Conservation (phyloP, 2,329 filamentous ascomycete genomes). For the Rhynchosporium agropyri region DNA sequence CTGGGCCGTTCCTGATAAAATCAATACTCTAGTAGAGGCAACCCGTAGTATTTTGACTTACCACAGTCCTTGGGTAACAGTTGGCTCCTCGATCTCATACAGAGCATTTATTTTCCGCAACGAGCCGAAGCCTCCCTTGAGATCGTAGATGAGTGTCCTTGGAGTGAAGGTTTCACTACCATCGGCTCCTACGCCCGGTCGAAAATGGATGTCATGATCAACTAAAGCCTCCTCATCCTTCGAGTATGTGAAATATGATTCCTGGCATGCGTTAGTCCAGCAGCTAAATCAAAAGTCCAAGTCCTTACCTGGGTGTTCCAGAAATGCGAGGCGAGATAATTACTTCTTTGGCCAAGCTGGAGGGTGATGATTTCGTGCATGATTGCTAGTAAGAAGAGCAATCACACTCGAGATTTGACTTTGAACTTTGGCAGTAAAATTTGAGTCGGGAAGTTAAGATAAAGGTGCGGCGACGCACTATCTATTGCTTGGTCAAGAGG, state of each 20-base stretch:
- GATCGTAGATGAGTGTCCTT: slow-evolving; percentile 88
- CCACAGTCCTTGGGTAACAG: slow-evolving; percentile 45
- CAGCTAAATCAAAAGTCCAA: neutral
- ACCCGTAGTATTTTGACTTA: slow-evolving; percentile 30
- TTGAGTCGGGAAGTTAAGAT: too few relatives aligned
- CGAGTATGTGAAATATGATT: slow-evolving; percentile 95
- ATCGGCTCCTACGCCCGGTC: slow-evolving; percentile 78
- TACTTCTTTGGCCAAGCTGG: slow-evolving; percentile 89
- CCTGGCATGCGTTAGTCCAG: slow-evolving; percentile 54
- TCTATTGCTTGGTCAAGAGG: too few relatives aligned
- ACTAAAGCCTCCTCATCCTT: slow-evolving; percentile 66
- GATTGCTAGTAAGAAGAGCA: neutral
- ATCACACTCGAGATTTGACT: neutral
- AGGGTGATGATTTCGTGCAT: slow-evolving; percentile 97
- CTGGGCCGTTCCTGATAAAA: slow-evolving; percentile 60
- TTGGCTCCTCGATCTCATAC: slow-evolving; percentile 55
- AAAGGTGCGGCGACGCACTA: too few relatives aligned
- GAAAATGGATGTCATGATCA: slow-evolving; percentile 87
- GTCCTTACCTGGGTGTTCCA: slow-evolving; percentile 84
- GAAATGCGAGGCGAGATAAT: slow-evolving; percentile 93
- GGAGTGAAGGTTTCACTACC: slow-evolving; percentile 91
- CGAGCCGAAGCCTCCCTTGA: slow-evolving; percentile 91
- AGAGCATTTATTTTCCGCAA: slow-evolving; percentile 85
- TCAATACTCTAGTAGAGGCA: slow-evolving; percentile 13
- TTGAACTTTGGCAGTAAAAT: too few relatives aligned